Base-by-base conservation (phyloP, 805 yeast genomes). In the Yarrowia deformans region DNA sequence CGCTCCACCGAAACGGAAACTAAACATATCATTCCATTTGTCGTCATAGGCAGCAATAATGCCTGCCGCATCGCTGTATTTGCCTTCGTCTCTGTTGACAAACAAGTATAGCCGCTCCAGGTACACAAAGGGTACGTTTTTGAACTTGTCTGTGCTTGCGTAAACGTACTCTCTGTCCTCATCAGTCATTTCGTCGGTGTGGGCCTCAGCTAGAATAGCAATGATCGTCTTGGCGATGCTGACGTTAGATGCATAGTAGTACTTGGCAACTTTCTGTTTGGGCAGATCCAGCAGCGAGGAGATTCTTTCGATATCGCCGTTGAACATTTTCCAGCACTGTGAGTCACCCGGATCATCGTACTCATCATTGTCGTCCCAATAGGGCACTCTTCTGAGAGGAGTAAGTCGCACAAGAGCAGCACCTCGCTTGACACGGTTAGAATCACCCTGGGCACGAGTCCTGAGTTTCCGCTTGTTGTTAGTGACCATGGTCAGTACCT, bases 271-370 rank as follows among this genome's bases (percentile, higher is more conserved):
- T 12, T 37, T 37, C 16, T 46, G 58, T 49, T 63, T 63, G 3
- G 56, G 68, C 23, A 63, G 39, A 6, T 35, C 39, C n/a, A 63
- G 46, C 3, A 63, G 37, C n/a, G 16, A 18, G 19, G 56, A 16
- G 9, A 63, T 23, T n/a, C 43, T 14, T 1, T 48, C 45, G 14
- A 63, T 63, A 13, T 63, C 68, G 8, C 48, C 50, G 8, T 48
- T 63, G 56, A 63, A 63, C 55, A 48, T 63, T 9, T 63, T 48
- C 68, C 68, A 63, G 23, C 68, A 63, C 9, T 60, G 66, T 0
- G 64, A 56, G n/a, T 43, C 64, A 32, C 64, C 64, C 1, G 64
- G 49, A 10, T 56, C 64, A n/a, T 56, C 64, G n/a, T 40, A 42
- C 6, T 56, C 64, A 1, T 18, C 40, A 43, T 29, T 42, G n/a